These are phyloP conservation scores for Rhynchospora breviuscula DNA, from an alignment of 176 grass and related monocot species.

Conservation along the genomic window DNA sequence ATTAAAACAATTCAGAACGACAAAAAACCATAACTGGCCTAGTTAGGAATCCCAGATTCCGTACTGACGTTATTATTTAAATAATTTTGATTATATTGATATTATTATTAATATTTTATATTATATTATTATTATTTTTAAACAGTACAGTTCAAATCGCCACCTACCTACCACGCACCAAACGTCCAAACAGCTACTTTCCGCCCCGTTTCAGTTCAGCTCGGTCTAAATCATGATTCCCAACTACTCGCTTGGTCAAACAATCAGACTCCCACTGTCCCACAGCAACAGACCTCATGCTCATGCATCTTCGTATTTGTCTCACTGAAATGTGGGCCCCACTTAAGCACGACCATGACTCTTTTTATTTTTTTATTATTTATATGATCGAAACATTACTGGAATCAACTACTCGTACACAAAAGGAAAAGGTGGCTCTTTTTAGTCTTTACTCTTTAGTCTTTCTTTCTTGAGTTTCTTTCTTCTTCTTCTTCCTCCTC, in stretches of 20 bases:
- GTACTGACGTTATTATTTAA: too few species aligned
- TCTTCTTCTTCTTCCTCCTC: neutral
- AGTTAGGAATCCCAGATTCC: too few species aligned
- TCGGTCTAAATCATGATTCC: neutral
- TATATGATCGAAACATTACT: neutral
- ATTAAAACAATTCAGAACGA: too few species aligned
- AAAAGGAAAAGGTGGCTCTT: neutral
- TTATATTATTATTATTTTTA: too few species aligned
- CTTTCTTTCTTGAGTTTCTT: too few species aligned
- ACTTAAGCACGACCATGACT: neutral
- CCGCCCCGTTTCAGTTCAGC: neutral
- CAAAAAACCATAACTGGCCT: too few species aligned
- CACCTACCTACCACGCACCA: neutral
- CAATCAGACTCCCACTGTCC: neutral
- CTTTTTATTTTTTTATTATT: neutral
- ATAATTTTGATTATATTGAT: too few species aligned
- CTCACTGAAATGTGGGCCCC: slow-evolving; percentile 10
- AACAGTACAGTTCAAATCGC: neutral
- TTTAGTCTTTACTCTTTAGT: too few species aligned
- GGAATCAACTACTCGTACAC: neutral
- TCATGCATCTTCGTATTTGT: neutral
- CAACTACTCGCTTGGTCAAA: slow-evolving; percentile 2
- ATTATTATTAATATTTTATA: too few species aligned
- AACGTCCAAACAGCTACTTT: neutral
- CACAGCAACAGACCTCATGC: neutral